Conservation (phyloP, 768 basidiomycete genomes). For the Dioszegia crocea region DNA sequence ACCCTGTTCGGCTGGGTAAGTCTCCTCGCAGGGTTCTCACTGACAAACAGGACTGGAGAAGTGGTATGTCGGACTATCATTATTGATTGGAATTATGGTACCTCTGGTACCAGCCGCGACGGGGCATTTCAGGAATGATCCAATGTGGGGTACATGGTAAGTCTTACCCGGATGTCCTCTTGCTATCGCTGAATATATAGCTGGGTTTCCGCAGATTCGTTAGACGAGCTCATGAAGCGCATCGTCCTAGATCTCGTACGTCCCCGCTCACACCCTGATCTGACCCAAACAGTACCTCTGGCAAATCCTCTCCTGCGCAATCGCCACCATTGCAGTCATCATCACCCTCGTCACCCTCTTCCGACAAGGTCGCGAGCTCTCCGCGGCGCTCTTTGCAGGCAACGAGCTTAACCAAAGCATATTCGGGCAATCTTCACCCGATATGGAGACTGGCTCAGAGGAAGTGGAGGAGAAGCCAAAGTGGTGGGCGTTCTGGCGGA, state of each 20-base stretch:
- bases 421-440: neutral
- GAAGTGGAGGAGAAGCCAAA: neutral
- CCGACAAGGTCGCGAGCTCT: slow-evolving; percentile 3
- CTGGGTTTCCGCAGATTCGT: slow-evolving; percentile 2
- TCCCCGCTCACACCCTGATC: neutral
- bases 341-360: slow-evolving; percentile 8
- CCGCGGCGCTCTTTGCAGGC: neutral
- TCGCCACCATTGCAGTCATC: slow-evolving; percentile 16
- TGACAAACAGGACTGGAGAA: slow-evolving; percentile 19
- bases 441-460: neutral
- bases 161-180: neutral
- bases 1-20: slow-evolving; percentile 20
- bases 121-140: slow-evolving; percentile 24
- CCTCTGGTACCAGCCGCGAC: slow-evolving; percentile 21
- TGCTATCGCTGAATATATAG: neutral
- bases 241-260: slow-evolving; percentile 11
- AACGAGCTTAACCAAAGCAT: neutral
- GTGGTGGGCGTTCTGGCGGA: neutral
- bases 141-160: slow-evolving; percentile 18
- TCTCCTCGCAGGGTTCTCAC: neutral
- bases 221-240: neutral
- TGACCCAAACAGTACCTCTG: slow-evolving; percentile 21
- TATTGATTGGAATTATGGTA: slow-evolving; percentile 15
- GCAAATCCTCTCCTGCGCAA: slow-evolving; percentile 22
- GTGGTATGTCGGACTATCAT: slow-evolving; percentile 26